Evolutionary conservation across 495 filamentous ascomycete species (phyloP).

Genomic region (Xylaria palmicola): DNA sequence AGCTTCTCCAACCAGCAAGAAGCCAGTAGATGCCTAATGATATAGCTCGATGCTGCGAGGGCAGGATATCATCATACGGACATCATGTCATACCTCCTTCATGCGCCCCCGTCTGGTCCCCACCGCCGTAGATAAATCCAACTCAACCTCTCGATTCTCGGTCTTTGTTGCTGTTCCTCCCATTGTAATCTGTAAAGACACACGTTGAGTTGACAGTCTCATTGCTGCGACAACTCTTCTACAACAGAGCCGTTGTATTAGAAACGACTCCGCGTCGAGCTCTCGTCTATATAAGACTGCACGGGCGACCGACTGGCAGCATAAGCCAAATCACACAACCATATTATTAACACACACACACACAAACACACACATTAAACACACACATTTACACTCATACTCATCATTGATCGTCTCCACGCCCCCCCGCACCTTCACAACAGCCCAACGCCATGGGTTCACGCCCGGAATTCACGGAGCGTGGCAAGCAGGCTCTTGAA

Average conservation of each 20-base stretch:
- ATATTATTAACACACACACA: no score
- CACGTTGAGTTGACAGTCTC: not conserved
- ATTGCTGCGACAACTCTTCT: not conserved
- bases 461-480: conserved; percentile 84
- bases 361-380: conserved; percentile 14
- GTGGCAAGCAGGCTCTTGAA: conserved; percentile 80
- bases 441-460: conserved; percentile 40
- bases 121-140: conserved; percentile 1
- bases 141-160: not conserved
- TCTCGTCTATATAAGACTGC: no score
- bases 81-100: conserved; percentile 13
- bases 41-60: conserved; percentile 16
- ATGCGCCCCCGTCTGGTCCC: not conserved
- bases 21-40: conserved; percentile 23
- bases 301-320: no score
- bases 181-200: not conserved
- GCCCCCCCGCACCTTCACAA: not conserved
- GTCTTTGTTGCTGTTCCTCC: not conserved
- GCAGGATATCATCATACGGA: conserved; percentile 5
- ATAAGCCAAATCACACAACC: no score
- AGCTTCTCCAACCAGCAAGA: conserved; percentile 19
- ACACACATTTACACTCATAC: not conserved
- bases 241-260: conserved; percentile 9
- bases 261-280: conserved; percentile 10
- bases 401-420: not conserved